phyloP scores from a whole-genome alignment of 1,139 yeast species.

The Candida labiduridarum region DNA sequence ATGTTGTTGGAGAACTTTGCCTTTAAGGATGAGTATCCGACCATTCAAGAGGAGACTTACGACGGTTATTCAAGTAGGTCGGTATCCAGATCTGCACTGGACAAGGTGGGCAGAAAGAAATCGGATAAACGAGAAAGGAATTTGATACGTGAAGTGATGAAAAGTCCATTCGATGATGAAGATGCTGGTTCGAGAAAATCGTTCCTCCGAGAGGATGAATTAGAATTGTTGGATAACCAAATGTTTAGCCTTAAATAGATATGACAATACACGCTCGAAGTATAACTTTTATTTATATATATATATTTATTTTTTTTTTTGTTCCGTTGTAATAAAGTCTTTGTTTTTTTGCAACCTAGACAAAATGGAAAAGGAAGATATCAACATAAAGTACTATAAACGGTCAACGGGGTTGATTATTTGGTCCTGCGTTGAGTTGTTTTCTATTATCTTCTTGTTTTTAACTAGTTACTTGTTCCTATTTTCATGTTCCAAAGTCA shows the following conservation, averaged over 20 bases:
- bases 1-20: conserved; percentile 11
- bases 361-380: conserved; percentile 1
- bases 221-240: conserved; percentile 25
- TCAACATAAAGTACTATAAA: background rate
- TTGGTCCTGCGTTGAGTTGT: conserved; percentile 2
- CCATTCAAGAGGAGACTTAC: conserved; percentile 18
- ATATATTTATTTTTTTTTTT: background rate
- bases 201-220: conserved; percentile 32
- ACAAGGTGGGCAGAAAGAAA: background rate
- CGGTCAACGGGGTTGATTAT: background rate
- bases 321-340: background rate
- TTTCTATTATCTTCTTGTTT: background rate
- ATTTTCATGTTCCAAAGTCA: conserved; percentile 8
- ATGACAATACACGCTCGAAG: background rate
- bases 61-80: conserved; percentile 19
- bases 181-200: conserved; percentile 18
- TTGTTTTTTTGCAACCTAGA: conserved; percentile 6
- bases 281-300: background rate
- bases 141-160: conserved; percentile 6
- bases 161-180: conserved; percentile 5
- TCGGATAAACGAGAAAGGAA: conserved; percentile 4
- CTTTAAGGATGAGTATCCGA: conserved; percentile 20
- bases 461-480: conserved; percentile 2
- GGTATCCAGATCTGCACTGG: conserved; percentile 6
- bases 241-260: conserved; percentile 10